These are phyloP conservation scores for Chlamydomonas sp. DNA, from an alignment of 139 green algal species.

Conservation along the genomic window DNA sequence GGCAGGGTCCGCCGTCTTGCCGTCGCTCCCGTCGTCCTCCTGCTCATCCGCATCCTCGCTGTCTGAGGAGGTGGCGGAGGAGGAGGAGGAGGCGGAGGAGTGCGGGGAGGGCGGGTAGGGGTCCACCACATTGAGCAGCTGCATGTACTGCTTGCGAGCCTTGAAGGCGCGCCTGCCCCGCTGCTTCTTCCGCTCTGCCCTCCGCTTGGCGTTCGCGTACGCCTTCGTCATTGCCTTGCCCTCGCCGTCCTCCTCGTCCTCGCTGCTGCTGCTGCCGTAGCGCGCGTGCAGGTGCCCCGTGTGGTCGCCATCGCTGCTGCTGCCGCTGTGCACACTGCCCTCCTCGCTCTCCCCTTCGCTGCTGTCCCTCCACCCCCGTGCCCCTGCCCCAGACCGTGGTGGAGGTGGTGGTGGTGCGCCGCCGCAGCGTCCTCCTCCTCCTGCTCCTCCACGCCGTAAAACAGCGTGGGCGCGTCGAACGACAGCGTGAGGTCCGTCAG, in stretches of 20 bases:
- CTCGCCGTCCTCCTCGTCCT: neutral
- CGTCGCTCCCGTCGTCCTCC: no score
- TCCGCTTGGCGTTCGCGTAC: neutral
- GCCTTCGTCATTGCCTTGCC: no score
- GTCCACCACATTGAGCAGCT: no score
- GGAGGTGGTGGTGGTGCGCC: no score
- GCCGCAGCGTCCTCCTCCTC: neutral
- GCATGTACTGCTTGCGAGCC: no score
- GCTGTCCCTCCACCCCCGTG: neutral
- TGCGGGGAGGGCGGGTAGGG: no score
- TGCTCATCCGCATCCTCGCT: no score
- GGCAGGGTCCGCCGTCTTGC: neutral
- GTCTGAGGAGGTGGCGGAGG: no score
- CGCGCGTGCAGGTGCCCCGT: no score
- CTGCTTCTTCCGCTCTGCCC: no score
- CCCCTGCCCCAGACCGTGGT: neutral
- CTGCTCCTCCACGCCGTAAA: slow-evolving; percentile 1
- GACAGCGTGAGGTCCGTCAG: slow-evolving; percentile 22
- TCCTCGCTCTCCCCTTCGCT: neutral
- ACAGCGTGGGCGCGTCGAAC: slow-evolving; percentile 30
- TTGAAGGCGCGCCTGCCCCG: no score
- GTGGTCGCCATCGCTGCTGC: neutral
- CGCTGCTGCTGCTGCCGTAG: neutral
- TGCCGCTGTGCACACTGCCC: neutral
- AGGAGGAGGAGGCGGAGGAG: no score